Base-by-base conservation (phyloP, 768 basidiomycete species). In the Chalciporus sphaerocephalus region DNA sequence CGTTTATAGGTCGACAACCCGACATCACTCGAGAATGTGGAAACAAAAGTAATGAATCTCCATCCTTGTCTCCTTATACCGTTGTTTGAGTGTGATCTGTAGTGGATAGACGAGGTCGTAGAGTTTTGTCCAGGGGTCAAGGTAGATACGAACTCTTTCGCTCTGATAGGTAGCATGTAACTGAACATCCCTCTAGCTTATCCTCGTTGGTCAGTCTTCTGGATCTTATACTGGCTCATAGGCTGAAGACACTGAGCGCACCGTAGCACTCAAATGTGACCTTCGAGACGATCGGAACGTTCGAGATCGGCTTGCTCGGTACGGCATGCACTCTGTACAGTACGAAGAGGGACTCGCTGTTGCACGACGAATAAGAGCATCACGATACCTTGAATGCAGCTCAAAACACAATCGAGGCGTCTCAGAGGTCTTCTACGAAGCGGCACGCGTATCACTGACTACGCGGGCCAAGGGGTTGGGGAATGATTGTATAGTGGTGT, bases 341-440 rank as follows among this genome's bases (percentile, higher is more conserved):
- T 98, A 97, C 54, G 94, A 98, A 54, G 87, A 96, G 56, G 95
- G 94, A 1, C 74, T 96, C 20, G 76, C 88, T 0, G 86, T 90
- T 22, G 91, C 90, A 18, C 74, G 90, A 55, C 84, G 90, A 70
- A 91, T 92, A 86, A 84, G 90, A 58, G 90, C 91, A 4, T 91
- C 85, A 39, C 80, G 95, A 25, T 98, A 97, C 69, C 78, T 97
- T 2, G 94, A 98, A 74, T 97, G 95, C 62, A 95, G 92, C 52
- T 93, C 95, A 7, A 97, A 97, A 66, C 92, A 95, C 59, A 94
- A 96, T 55, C 81, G 95, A 38, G 95, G 95, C 4, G 93, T 98
- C 10, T 75, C 80, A 22, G 94, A 98, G 62, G 92, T 94, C 8
- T 93, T 98, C 59, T 79, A 88, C 54, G 95, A 97, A 62, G 88